phyloP scores from a whole-genome alignment of 148 eudicot species.

The Rhododendron williamsianum region DNA sequence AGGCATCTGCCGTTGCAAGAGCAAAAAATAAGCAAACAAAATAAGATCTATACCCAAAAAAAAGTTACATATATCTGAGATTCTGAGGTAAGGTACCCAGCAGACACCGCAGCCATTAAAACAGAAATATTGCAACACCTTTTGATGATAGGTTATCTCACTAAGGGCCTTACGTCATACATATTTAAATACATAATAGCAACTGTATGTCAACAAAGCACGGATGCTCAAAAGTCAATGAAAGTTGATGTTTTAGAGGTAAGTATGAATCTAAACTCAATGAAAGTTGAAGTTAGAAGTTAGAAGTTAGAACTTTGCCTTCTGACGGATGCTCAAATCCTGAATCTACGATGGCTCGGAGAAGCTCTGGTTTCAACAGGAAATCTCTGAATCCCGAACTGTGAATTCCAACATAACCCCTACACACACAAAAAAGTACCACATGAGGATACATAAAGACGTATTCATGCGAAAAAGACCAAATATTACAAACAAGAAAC shows the following conservation, averaged over 20 bases:
- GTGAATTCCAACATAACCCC: conserved; percentile 66
- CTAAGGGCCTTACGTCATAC: neutral
- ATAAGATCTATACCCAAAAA: neutral
- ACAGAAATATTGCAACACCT: neutral
- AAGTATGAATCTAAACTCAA: neutral
- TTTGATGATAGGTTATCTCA: neutral
- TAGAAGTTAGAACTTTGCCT: conserved; percentile 32
- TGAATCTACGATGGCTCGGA: conserved; percentile 56
- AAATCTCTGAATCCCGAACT: conserved; percentile 69
- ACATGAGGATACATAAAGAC: neutral
- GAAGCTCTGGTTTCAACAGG: conserved; percentile 57
- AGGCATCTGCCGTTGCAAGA: neutral
- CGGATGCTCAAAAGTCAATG: neutral
- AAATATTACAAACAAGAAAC: neutral
- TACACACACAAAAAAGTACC: conserved; percentile 10
- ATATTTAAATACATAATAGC: neutral
- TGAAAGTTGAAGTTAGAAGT: neutral
- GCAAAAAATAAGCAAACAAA: neutral
- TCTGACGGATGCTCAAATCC: conserved; percentile 68
- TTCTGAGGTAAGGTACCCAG: neutral
- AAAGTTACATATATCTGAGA: neutral
- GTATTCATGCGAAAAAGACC: neutral
- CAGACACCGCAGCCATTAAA: neutral
- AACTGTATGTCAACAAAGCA: neutral
- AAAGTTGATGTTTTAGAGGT: neutral